Evolutionary conservation across 805 yeast species (phyloP).

Genomic region (Crinitomyces ghanaensis): DNA sequence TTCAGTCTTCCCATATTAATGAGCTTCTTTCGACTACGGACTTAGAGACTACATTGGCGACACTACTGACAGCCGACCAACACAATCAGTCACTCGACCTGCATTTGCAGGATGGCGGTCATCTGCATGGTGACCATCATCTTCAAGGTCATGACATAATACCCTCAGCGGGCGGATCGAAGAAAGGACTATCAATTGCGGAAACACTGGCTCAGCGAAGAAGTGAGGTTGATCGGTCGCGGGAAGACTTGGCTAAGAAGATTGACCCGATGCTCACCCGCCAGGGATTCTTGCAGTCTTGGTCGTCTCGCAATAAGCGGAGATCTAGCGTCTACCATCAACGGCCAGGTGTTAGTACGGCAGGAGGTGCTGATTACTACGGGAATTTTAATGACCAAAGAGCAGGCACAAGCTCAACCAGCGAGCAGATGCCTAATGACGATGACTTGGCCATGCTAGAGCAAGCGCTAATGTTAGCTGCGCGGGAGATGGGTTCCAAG

Average conservation of each 20-base stretch:
- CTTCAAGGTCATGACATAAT: background rate
- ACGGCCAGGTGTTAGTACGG: conserved; percentile 3
- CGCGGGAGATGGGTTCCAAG: too few species aligned
- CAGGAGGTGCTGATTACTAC: background rate
- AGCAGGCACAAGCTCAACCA: background rate
- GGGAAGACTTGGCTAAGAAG: conserved; percentile 6
- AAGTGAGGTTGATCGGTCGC: conserved; percentile 9
- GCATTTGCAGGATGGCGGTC: background rate
- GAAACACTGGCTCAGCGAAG: conserved; percentile 43
- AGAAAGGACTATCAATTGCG: conserved; percentile 36
- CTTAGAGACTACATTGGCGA: conserved; percentile 9
- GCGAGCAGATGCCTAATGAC: background rate
- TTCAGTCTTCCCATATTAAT: conserved; percentile 1
- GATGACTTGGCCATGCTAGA: too few species aligned
- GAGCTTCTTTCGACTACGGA: conserved; percentile 5
- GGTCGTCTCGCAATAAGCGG: conserved; percentile 3
- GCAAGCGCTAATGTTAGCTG: too few species aligned
- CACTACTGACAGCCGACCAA: conserved; percentile 6
- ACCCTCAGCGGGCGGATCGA: background rate
- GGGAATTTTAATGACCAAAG: background rate
- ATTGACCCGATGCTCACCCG: conserved; percentile 17
- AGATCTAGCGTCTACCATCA: conserved; percentile 1
- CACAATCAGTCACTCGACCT: background rate
- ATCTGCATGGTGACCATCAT: background rate
- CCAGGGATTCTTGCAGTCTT: conserved; percentile 7